A percentile compares a stretch with the other conserved stretches of the same genome.
Conservation (phyloP, 306 rosid genomes). For the Lotus japonicus region DNA sequence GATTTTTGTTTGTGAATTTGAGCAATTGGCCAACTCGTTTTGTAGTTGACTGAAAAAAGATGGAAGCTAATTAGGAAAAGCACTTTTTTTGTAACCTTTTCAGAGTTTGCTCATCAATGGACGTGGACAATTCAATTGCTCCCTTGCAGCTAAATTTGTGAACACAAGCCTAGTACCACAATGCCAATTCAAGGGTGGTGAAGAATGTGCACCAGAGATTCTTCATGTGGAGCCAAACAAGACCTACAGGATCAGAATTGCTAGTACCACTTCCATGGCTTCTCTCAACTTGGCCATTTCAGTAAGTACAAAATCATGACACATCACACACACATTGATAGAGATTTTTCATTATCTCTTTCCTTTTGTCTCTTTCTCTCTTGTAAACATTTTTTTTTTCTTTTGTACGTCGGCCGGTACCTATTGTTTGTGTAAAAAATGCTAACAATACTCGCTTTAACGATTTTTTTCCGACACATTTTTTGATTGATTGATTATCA, state of each 20-base stretch:
- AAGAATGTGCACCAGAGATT: conserved; percentile 67
- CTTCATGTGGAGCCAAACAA: conserved; percentile 60
- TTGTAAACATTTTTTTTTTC: neutral
- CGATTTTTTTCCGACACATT: no score
- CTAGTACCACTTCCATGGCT: conserved; percentile 80
- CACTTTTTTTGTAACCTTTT: neutral
- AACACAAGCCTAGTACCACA: conserved; percentile 20
- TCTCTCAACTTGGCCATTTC: conserved; percentile 79
- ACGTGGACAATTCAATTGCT: conserved; percentile 71
- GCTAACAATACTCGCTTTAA: no score
- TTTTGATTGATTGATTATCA: no score
- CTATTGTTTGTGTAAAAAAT: no score
- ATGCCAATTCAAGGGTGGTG: conserved; percentile 47
- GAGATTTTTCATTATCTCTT: neutral
- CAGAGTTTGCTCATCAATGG: conserved; percentile 69
- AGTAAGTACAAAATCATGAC: conserved; percentile 19
- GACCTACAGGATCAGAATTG: conserved; percentile 63
- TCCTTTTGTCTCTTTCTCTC: neutral
- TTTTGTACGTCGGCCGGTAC: no score
- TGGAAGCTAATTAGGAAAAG: neutral
- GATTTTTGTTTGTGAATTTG: no score
- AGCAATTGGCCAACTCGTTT: neutral
- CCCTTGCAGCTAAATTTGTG: conserved; percentile 39
- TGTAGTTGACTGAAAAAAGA: neutral
- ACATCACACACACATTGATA: no score